These are phyloP conservation scores for Eucalyptus regnans DNA, from an alignment of 345 rosid genomes.

Conservation along the genomic window DNA sequence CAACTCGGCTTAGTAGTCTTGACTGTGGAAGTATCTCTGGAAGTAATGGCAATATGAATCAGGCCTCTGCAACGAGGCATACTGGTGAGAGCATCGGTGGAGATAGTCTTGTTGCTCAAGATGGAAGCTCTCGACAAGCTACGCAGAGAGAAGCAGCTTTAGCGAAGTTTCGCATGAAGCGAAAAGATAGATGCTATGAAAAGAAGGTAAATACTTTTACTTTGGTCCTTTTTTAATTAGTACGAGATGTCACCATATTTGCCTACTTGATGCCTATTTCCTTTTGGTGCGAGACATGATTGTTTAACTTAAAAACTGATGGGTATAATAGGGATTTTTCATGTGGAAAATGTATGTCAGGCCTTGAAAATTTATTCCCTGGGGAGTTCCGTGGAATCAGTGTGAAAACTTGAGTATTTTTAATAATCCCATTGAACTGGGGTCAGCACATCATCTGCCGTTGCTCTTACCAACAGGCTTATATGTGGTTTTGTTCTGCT, in stretches of 20 bases:
- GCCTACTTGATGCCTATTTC: background rate
- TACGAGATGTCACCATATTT: background rate
- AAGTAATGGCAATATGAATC: constrained; percentile 37
- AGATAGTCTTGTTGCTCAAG: constrained; percentile 15
- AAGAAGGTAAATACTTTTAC: constrained; percentile 52
- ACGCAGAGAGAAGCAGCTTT: constrained; percentile 84
- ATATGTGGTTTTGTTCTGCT: background rate
- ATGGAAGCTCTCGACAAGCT: constrained; percentile 31
- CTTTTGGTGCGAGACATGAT: background rate
- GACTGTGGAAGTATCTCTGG: constrained; percentile 41
- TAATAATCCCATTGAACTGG: background rate
- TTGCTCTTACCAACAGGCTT: background rate
- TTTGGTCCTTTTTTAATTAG: background rate
- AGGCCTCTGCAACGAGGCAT: constrained; percentile 13
- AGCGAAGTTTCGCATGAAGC: constrained; percentile 79
- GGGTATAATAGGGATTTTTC: background rate
- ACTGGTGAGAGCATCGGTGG: constrained; percentile 42
- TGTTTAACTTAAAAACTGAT: background rate
- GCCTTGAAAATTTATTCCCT: background rate
- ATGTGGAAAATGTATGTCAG: background rate
- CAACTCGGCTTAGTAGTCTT: constrained; percentile 23
- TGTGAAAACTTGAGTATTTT: background rate
- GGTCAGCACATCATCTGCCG: background rate
- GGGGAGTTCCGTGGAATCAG: background rate
- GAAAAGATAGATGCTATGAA: constrained; percentile 88